phyloP scores from a whole-genome alignment of 441 rosid species.

The Pelargonium cotyledonis region DNA sequence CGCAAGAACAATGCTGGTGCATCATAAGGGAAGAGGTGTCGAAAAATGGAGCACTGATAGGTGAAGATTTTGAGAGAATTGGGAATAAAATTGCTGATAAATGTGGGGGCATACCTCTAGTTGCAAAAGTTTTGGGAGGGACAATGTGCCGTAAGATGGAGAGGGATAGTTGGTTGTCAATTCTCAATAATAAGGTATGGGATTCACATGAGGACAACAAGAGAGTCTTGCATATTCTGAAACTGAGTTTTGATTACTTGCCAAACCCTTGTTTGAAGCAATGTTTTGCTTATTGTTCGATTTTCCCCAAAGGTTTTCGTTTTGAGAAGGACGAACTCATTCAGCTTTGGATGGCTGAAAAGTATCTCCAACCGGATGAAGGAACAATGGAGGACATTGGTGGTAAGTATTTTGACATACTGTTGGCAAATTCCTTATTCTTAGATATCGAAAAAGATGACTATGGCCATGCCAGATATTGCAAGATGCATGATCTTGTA shows the following conservation, averaged over 20 bases:
- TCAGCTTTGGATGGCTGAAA: slow-evolving; percentile 27
- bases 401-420: slow-evolving; percentile 14
- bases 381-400: slow-evolving; percentile 20
- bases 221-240: background rate
- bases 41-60: background rate
- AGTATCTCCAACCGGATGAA: slow-evolving; percentile 10
- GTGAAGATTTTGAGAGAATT: slow-evolving; percentile 11
- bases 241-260: slow-evolving; percentile 17
- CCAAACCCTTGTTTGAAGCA: slow-evolving; percentile 14
- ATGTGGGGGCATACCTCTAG: slow-evolving; percentile 29
- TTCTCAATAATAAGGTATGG: slow-evolving; percentile 3
- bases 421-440: slow-evolving; percentile 20
- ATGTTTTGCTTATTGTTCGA: slow-evolving; percentile 23
- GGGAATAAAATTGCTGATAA: slow-evolving; percentile 21
- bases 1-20: slow-evolving; percentile 20
- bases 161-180: slow-evolving; percentile 15
- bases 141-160: background rate
- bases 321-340: slow-evolving; percentile 12
- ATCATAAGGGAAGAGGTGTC: slow-evolving; percentile 17
- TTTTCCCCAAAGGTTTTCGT: slow-evolving; percentile 14
- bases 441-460: slow-evolving; percentile 23
- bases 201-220: background rate
- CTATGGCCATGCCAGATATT: slow-evolving; percentile 2
- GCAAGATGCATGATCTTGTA: slow-evolving; percentile 32
- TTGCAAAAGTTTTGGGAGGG: slow-evolving; percentile 21